Conservation (phyloP, 768 basidiomycete genomes). For the Mycena indigotica region DNA sequence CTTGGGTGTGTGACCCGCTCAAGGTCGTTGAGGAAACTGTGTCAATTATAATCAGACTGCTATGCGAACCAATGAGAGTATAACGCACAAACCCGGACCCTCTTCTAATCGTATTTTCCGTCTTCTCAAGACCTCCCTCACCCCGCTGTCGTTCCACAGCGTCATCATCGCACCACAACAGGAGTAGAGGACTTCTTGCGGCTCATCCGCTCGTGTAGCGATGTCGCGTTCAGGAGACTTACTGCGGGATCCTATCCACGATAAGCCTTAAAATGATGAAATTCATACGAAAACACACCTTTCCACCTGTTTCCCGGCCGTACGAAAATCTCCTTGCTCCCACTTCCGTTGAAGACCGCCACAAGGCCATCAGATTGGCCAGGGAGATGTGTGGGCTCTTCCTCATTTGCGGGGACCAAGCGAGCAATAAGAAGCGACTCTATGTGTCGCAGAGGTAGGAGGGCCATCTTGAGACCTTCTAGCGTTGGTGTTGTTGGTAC, state of each 20-base stretch:
- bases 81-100: constrained; percentile 71
- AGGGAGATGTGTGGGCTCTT: constrained; percentile 49
- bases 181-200: constrained; percentile 59
- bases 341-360: constrained; percentile 12
- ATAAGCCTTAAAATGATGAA: not conserved
- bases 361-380: constrained; percentile 19
- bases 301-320: constrained; percentile 72
- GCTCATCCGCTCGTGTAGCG: constrained; percentile 45
- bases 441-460: constrained; percentile 68
- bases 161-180: constrained; percentile 65
- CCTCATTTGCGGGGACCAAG: constrained; percentile 69
- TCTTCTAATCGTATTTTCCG: constrained; percentile 71
- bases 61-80: not conserved
- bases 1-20: constrained; percentile 62
- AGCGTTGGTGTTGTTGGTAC: not conserved
- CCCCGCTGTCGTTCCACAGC: constrained; percentile 65
- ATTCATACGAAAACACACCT: constrained; percentile 35
- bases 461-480: constrained; percentile 20
- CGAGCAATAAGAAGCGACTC: constrained; percentile 71
- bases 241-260: not conserved
- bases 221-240: constrained; percentile 2
- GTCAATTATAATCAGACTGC: constrained; percentile 4
- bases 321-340: constrained; percentile 59
- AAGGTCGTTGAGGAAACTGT: constrained; percentile 71
- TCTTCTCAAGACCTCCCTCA: constrained; percentile 55